These are phyloP conservation scores for Vitis hybrid DNA, from an alignment of 177 flowering plant genomes.

Conservation along the genomic window DNA sequence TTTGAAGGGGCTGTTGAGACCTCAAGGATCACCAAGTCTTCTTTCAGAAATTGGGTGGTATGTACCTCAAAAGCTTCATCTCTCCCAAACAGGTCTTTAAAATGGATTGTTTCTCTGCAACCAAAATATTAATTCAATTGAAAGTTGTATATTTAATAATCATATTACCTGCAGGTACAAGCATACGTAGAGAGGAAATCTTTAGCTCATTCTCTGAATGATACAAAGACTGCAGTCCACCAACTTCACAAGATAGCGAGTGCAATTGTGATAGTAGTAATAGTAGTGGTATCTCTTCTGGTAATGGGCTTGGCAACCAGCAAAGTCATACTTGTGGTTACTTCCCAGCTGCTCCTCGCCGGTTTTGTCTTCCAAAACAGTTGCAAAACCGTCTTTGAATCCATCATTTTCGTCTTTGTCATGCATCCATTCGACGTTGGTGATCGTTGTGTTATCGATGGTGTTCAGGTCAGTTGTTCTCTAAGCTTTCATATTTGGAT, in stretches of 20 bases:
- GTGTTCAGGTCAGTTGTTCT: slow-evolving; percentile 25
- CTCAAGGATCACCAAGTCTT: slow-evolving; percentile 37
- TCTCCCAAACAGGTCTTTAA: background rate
- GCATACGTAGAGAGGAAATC: slow-evolving; percentile 37
- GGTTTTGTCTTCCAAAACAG: slow-evolving; percentile 41
- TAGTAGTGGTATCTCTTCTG: slow-evolving; percentile 23
- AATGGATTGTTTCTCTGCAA: too few relatives aligned
- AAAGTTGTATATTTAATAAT: background rate
- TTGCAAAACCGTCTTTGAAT: slow-evolving; percentile 41
- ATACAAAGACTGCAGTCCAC: slow-evolving; percentile 45
- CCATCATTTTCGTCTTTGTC: slow-evolving; percentile 43
- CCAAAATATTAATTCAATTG: too few relatives aligned
- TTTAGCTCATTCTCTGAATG: slow-evolving; percentile 40
- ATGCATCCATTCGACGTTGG: slow-evolving; percentile 53
- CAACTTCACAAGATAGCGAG: slow-evolving; percentile 38
- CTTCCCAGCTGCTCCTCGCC: slow-evolving; percentile 25
- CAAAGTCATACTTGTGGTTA: slow-evolving; percentile 26
- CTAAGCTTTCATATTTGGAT: too few relatives aligned
- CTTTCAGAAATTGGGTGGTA: slow-evolving; percentile 62
- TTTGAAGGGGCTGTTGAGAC: slow-evolving; percentile 55
- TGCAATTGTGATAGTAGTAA: slow-evolving; percentile 29
- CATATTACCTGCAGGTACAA: slow-evolving; percentile 18
- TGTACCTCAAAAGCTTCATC: slow-evolving; percentile 1
- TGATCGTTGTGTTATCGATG: slow-evolving; percentile 49
- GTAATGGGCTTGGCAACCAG: slow-evolving; percentile 39